Base-by-base conservation (phyloP, 1,284 basidiomycete species). In the Rhizoctonia solani region DNA sequence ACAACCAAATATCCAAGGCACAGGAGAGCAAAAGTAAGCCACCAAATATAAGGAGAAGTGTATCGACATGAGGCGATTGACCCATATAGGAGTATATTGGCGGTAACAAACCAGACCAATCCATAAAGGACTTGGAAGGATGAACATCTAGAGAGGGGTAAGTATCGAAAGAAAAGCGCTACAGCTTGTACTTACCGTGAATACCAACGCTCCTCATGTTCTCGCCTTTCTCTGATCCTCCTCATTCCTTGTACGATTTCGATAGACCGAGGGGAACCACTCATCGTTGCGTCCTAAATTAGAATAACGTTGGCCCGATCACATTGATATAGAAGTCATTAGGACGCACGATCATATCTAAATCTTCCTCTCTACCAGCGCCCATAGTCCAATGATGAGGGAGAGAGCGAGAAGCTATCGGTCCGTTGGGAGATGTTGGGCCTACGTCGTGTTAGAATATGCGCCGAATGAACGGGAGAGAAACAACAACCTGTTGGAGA, bases 21-120 rank as follows among this genome's bases (percentile, higher is more conserved):
- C n/a, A 92, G 77, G 70, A 92, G 85, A 39, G 83, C 86, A 74
- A 92, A 91, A 37, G 83, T 85, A 44, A 91, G 81, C 88, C 88
- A 92, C 90, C 90, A 92, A 34, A 92, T 77, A 72, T 91, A 87
- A 4, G 90, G 90, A 6, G 89, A 83, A 0, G 86, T 80, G 68
- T 80, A 76, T 21, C 89, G 86, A 69, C 90, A 92, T 11, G 85
- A 83, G 71, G 86, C 80, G 32, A 89, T 78, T 9, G 88, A 87
- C 13, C 87, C 88, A 72, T 90, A 92, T 69, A 85, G 82, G 67
- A 92, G 78, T 30, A 91, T 86, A 73, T 92, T 88, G 6, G 89
- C 87, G 19, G 85, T 86, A 16, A 92, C 74, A 73, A 92, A 92
- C 89, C 90, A 92, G 65, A 82, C 84, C 13, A 92, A 74, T n/a